Evolutionary conservation across 2,329 filamentous ascomycete species (phyloP).

Genomic region (Capronia americana): DNA sequence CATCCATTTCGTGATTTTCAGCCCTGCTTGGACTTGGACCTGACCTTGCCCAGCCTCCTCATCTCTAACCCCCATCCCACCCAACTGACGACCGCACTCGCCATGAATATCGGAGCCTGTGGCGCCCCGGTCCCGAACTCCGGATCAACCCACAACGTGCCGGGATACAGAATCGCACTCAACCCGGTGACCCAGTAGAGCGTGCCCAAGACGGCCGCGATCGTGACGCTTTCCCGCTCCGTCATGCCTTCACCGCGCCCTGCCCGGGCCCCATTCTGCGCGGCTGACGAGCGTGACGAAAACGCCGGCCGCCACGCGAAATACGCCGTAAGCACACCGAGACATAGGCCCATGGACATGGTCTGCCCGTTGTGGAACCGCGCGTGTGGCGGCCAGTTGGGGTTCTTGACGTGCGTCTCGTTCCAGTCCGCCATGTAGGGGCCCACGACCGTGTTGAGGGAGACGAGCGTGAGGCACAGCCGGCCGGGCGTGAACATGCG

Average conservation of each 20-base stretch:
- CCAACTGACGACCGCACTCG: slow-evolving; percentile 30
- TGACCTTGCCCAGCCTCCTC: slow-evolving; percentile 12
- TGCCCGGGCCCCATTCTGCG: no score
- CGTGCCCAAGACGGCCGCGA: slow-evolving; percentile 49
- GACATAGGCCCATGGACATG: slow-evolving; percentile 47
- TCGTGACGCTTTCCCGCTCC: slow-evolving; percentile 35
- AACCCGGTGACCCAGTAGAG: slow-evolving; percentile 55
- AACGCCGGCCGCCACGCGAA: slow-evolving; percentile 24
- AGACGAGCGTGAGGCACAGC: slow-evolving; percentile 34
- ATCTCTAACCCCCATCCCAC: slow-evolving; percentile 38
- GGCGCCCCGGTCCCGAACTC: slow-evolving; percentile 52
- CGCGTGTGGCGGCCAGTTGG: slow-evolving; percentile 58
- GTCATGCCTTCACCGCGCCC: neutral
- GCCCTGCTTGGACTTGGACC: neutral
- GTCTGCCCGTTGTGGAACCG: slow-evolving; percentile 62
- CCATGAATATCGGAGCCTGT: slow-evolving; percentile 43
- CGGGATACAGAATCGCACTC: slow-evolving; percentile 56
- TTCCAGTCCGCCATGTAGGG: slow-evolving; percentile 47
- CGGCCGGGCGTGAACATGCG: neutral
- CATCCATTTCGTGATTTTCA: no score
- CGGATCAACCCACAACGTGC: slow-evolving; percentile 52
- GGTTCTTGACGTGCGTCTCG: slow-evolving; percentile 57
- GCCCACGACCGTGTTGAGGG: slow-evolving; percentile 23
- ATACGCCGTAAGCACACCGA: slow-evolving; percentile 27
- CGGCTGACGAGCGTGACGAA: neutral